Base-by-base conservation (phyloP, 352 stramenopile species). In the Lagenidium sp. region DNA sequence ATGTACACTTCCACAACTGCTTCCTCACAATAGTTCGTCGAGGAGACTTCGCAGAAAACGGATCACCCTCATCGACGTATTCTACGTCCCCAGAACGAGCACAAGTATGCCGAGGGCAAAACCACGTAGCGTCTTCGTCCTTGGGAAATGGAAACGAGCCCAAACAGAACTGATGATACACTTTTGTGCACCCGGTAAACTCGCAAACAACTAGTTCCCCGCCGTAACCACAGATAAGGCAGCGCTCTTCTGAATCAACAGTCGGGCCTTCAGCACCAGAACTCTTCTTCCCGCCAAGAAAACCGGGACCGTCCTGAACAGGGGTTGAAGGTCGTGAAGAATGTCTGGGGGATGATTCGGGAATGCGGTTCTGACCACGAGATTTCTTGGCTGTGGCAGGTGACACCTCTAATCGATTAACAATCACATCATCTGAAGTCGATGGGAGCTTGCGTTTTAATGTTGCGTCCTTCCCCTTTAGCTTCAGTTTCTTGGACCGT, bases 111-210 rank as follows among this genome's bases (percentile, higher is more conserved):
- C 81, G 73, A 41, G 81, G 81, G 31, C 81, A 94, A 44, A 72
- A 74, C 81, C 81, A 94, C 23, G 65, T 71, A n/a, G 76, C 68
- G 15, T 88, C 65, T 52, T 91, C 78, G 42, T 90, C 68, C 25
- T 83, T 82, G 20, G 79, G 76, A 32, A 89, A 90, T 6, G 79
- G 69, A 46, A 79, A 91, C 20, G 68, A 65, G 0, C 79, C 78
- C 19, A 94, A 52, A 55, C 81, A 94, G 54, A 89, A 88, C 50
- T 89, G 78, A 44, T 94, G 81, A 39, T 91, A 94, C 16, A 94
- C 81, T 55, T 94, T 94, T 10, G 76, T 82, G 44, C 81, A 94
- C 0, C 55, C 65, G 29, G 57, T 59, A 41, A 90, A 91, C 47
- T 94, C 81, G 49, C 81, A 94, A 11, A 94, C 68, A 19, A 91